Evolutionary conservation across 2,329 filamentous ascomycete species (phyloP).

Genomic region (Cladophialophora yegresii): DNA sequence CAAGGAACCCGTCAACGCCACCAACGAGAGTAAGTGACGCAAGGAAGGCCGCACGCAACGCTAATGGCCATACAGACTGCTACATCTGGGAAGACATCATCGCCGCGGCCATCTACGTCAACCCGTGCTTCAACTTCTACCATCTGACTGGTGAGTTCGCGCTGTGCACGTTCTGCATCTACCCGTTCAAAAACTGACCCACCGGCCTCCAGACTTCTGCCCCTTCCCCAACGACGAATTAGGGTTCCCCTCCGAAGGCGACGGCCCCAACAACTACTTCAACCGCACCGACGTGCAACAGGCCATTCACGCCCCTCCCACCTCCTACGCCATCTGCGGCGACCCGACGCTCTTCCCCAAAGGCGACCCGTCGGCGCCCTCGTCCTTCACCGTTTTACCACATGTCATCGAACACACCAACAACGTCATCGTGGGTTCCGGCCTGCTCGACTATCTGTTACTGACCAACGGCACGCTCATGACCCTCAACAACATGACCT

Average conservation of each 20-base stretch:
- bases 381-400: slow-evolving; percentile 26
- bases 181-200: no score
- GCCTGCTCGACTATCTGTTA: slow-evolving; percentile 54
- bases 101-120: slow-evolving; percentile 57
- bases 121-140: slow-evolving; percentile 81
- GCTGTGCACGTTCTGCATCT: not conserved
- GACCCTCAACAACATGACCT: slow-evolving; percentile 58
- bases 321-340: slow-evolving; percentile 48
- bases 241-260: slow-evolving; percentile 56
- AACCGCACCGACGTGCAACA: slow-evolving; percentile 55
- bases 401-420: slow-evolving; percentile 55
- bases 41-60: not conserved
- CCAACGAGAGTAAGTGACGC: slow-evolving; percentile 3
- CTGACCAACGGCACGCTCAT: slow-evolving; percentile 56
- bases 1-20: slow-evolving; percentile 38
- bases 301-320: slow-evolving; percentile 52
- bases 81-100: slow-evolving; percentile 60
- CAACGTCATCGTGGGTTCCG: slow-evolving; percentile 54
- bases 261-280: slow-evolving; percentile 61
- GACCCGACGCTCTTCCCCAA: slow-evolving; percentile 43
- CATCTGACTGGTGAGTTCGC: slow-evolving; percentile 45
- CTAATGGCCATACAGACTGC: slow-evolving; percentile 50
- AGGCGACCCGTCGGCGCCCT: slow-evolving; percentile 52
- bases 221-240: slow-evolving; percentile 69
- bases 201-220: slow-evolving; percentile 60